Conservation (phyloP, 192 early-diverging fungal species). For the Powellomyces hirtus region DNA sequence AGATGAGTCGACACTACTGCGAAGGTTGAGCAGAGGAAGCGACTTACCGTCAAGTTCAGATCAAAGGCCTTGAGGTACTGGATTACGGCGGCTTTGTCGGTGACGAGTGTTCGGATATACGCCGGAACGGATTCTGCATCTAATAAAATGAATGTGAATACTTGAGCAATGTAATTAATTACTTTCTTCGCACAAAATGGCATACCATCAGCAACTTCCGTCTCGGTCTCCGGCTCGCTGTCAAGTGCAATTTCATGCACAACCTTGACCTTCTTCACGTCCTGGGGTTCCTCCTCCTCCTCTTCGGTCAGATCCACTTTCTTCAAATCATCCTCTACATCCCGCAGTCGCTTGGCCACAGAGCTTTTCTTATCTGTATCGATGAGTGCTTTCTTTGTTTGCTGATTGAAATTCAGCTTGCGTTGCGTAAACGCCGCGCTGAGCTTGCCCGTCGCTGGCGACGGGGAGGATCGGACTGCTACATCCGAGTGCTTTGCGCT, state of each 20-base stretch:
- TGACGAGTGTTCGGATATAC: conserved; percentile 1
- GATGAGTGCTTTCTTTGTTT: neutral
- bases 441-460: neutral
- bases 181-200: neutral
- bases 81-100: neutral
- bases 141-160: neutral
- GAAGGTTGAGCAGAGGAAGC: neutral
- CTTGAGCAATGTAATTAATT: neutral
- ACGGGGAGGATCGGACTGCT: neutral
- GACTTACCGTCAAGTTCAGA: conserved; percentile 30
- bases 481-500: neutral
- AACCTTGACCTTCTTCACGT: neutral
- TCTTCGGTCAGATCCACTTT: neutral
- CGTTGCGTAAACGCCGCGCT: neutral
- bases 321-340: neutral
- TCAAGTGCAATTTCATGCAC: neutral
- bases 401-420: neutral
- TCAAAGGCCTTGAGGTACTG: conserved; percentile 31
- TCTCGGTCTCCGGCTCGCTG: neutral
- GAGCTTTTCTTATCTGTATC: neutral
- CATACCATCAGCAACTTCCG: neutral
- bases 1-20: neutral
- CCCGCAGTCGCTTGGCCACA: neutral
- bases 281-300: neutral
- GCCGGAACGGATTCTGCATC: neutral